Conservation (phyloP, 192 early-diverging fungal genomes). For the Funneliformis geosporum region DNA sequence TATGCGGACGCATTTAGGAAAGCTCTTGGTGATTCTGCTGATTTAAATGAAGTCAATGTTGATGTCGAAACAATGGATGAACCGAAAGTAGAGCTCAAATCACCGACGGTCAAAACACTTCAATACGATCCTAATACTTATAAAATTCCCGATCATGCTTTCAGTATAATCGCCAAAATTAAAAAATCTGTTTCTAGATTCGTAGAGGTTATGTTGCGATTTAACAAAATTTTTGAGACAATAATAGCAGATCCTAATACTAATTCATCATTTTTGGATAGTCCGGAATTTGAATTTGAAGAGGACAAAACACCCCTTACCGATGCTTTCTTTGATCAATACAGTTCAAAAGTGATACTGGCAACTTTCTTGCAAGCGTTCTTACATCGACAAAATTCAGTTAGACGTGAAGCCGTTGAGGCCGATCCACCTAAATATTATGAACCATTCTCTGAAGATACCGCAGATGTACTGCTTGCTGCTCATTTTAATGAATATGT, state of each 20-base stretch:
- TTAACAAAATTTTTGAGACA: slow-evolving; percentile 32
- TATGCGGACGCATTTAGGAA: slow-evolving; percentile 27
- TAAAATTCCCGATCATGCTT: slow-evolving; percentile 23
- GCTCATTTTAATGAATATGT: slow-evolving; percentile 37
- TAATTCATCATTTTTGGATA: slow-evolving; percentile 15
- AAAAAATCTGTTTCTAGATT: slow-evolving; percentile 24
- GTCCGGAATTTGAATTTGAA: slow-evolving; percentile 9
- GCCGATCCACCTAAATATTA: not conserved
- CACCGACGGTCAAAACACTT: slow-evolving; percentile 5
- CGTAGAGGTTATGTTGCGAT: slow-evolving; percentile 41
- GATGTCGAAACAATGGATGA: not conserved
- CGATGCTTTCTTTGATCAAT: slow-evolving; percentile 38
- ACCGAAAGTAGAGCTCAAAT: not conserved
- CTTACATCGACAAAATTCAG: slow-evolving; percentile 43
- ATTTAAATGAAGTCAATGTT: not conserved
- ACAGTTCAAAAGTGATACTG: slow-evolving; percentile 36
- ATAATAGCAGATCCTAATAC: slow-evolving; percentile 4
- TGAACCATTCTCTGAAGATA: slow-evolving; percentile 23
- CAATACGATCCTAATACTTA: slow-evolving; percentile 9
- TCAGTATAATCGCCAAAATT: slow-evolving; percentile 32
- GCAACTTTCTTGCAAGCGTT: slow-evolving; percentile 45
- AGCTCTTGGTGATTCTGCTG: slow-evolving; percentile 18
- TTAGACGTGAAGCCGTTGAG: slow-evolving; percentile 30
- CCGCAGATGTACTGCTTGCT: slow-evolving; percentile 29
- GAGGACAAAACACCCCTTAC: not conserved